Percentiles rank a stretch among this genome's conserved stretches.
These are phyloP conservation scores for Podaxis sp. DNA, from an alignment of 768 basidiomycete species.

Conservation along the genomic window DNA sequence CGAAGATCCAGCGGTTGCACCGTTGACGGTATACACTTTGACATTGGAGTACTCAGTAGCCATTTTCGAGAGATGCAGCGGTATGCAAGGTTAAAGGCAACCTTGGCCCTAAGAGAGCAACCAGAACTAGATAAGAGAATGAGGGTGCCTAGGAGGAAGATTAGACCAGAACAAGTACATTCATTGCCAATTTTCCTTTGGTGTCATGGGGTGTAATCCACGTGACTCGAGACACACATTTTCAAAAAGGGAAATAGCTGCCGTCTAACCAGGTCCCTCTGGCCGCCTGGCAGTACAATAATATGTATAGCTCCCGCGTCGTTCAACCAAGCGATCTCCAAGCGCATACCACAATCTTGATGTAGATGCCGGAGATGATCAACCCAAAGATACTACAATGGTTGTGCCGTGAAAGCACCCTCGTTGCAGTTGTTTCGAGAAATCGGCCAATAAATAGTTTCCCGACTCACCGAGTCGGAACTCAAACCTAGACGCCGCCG, in stretches of 20 bases:
- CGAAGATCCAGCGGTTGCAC: conserved; percentile 82
- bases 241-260: too few relatives aligned
- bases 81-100: neutral
- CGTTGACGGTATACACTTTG: conserved; percentile 96
- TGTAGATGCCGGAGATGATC: neutral
- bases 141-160: neutral
- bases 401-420: neutral
- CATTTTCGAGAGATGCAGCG: conserved; percentile 11
- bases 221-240: neutral
- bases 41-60: conserved; percentile 37
- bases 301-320: too few relatives aligned
- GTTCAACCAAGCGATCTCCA: too few relatives aligned
- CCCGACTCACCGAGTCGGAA: conserved; percentile 12
- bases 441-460: neutral
- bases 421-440: neutral
- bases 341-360: too few relatives aligned
- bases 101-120: neutral
- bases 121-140: neutral
- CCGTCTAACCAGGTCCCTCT: too few relatives aligned
- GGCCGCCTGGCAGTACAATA: too few relatives aligned
- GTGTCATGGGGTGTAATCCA: neutral
- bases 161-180: neutral
- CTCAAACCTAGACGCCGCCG: neutral
- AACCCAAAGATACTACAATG: neutral
- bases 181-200: too few relatives aligned